These are phyloP conservation scores for Raphanus hybrid DNA, from an alignment of 441 rosid species.

Conservation along the genomic window DNA sequence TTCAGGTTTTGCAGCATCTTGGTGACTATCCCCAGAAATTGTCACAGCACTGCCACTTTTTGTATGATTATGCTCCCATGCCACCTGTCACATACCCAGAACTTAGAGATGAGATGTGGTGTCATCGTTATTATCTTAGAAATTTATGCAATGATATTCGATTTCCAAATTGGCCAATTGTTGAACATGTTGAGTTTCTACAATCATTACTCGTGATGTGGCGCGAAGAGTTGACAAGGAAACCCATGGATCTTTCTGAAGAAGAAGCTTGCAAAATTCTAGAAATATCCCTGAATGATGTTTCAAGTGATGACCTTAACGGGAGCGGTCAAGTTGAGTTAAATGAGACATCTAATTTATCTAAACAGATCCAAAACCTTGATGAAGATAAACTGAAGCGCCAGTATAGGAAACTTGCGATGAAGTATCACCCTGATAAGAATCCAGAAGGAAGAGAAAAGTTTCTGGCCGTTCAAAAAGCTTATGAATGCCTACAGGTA, in stretches of 20 bases:
- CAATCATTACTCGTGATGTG: conserved; percentile 99
- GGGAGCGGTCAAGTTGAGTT: conserved; percentile 49
- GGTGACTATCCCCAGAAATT: conserved; percentile 98
- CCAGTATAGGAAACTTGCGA: conserved; percentile 99
- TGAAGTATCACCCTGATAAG: conserved; percentile 99
- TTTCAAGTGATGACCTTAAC: conserved; percentile 58
- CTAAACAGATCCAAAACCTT: conserved; percentile 94
- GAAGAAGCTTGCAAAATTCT: conserved; percentile 97
- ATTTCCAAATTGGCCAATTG: conserved; percentile 98
- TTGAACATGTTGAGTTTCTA: conserved; percentile 98
- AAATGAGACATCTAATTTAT: conserved; percentile 63
- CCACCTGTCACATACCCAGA: conserved; percentile 99
- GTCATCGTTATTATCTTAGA: conserved; percentile 97
- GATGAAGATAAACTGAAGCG: conserved; percentile 99
- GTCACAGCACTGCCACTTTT: conserved; percentile 96
- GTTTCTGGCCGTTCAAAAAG: conserved; percentile 98
- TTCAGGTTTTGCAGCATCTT: conserved; percentile 99
- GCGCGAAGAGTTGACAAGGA: conserved; percentile 99
- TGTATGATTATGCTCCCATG: conserved; percentile 99
- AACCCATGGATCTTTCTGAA: conserved; percentile 99
- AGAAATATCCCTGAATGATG: conserved; percentile 88
- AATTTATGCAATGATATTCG: conserved; percentile 96
- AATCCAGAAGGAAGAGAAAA: conserved; percentile 99
- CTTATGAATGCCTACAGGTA: conserved; percentile 99
- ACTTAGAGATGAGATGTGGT: conserved; percentile 99